These are phyloP conservation scores for Amphibolis antarctica DNA, from an alignment of 106 monocot genomes.

Conservation along the genomic window DNA sequence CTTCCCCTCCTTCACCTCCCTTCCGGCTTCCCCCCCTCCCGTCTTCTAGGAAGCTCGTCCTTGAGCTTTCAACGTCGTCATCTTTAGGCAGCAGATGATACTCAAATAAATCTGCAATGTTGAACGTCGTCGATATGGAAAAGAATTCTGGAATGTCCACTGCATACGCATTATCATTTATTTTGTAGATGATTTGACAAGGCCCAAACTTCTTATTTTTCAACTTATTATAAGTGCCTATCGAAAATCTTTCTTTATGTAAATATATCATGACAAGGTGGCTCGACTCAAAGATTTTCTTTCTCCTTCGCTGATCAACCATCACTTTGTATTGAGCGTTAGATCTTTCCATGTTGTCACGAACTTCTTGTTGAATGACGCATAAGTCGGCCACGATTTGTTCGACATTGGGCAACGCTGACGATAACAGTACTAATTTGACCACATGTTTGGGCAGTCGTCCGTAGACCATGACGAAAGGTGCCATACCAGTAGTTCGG, in stretches of 20 bases:
- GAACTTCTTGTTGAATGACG: neutral
- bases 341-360: neutral
- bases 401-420: neutral
- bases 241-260: neutral
- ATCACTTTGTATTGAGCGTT: neutral
- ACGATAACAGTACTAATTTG: neutral
- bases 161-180: neutral
- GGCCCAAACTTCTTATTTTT: neutral
- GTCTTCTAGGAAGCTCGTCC: neutral
- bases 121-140: neutral
- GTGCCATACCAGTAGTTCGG: neutral
- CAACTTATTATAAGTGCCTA: neutral
- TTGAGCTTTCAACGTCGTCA: neutral
- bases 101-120: neutral
- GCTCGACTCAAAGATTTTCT: neutral
- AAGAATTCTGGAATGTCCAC: too few relatives aligned
- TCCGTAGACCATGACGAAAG: neutral
- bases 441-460: neutral
- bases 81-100: neutral
- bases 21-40: too few relatives aligned
- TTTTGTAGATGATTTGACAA: neutral
- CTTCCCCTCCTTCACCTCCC: too few relatives aligned
- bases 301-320: neutral
- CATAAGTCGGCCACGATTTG: neutral
- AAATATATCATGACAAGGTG: neutral